Evolutionary conservation across 306 rosid genomes (phyloP), one percentile per base, ranked within the genome.

Genomic region (Cicer chorassanicum): DNA sequence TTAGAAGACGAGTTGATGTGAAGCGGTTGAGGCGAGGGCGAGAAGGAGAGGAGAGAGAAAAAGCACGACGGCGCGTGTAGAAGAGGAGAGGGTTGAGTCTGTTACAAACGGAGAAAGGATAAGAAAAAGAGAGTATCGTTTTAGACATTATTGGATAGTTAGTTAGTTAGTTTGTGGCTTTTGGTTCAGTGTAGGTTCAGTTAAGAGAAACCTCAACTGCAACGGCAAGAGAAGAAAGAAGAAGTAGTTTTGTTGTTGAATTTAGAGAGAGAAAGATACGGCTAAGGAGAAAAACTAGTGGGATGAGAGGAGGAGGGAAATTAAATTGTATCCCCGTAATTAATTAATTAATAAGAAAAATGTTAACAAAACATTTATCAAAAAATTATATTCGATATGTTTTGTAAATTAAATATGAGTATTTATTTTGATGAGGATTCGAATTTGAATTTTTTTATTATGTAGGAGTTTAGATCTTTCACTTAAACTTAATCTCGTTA

Each of bases 11-110:
- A 61, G 67, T 64, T 29, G 24, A 18, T 36, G 15, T 45, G 73
- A 73, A 54, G 12, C 51, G 70, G 51, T 64, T 76, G 64, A 70
- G 48, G 8, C 48, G 74, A 59, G 39, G 49, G 7, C 12, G 66
- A n/a, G 14, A 74, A 43, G 15, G 78, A 21, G 48, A 70, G 21
- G 81, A 74, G 24, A 59, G 70, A 7, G 68, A 65, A 66, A 78
- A 3, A 76, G 70, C 64, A 18, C 68, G 81, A 34, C 74, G 82
- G 42, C 77, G 79, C 9, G 79, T 75, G 72, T 11, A 50, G 76
- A 59, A 70, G 61, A 70, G 65, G 13, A 85, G 78, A 70, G 81
- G 73, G n/a, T 81, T 78, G 80, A 82, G 73, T 64, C 51, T 82
- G 40, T 74, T 64, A 57, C 80, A 76, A 29, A 62, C 42, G 9